A percentile compares a stretch with the other conserved stretches of the same genome.
Evolutionary conservation across 2,329 filamentous ascomycete species (phyloP).

Genomic region (Colletotrichum acutatum): DNA sequence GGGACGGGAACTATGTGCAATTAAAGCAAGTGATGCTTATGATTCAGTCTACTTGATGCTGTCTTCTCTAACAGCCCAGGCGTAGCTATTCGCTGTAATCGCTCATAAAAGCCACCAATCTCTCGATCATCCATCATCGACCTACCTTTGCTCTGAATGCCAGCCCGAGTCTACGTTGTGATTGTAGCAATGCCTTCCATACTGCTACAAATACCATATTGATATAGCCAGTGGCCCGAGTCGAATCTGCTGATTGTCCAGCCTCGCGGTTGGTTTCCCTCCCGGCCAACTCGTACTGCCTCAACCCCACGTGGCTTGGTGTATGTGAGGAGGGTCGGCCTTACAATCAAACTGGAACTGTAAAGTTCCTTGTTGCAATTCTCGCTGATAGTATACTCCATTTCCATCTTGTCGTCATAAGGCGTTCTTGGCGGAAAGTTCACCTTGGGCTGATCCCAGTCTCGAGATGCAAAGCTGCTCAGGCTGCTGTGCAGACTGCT

Average conservation of each 20-base stretch:
- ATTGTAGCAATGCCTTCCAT: not conserved
- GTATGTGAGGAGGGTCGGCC: slow-evolving; percentile 6
- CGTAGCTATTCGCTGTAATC: not conserved
- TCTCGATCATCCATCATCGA: not conserved
- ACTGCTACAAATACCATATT: not conserved
- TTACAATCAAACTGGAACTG: slow-evolving; percentile 3
- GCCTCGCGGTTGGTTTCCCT: not conserved
- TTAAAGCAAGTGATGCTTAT: not conserved
- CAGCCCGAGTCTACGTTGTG: not conserved
- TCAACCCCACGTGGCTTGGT: not conserved
- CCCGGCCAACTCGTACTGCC: not conserved
- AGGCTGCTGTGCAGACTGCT: not conserved
- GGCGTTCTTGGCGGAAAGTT: not conserved
- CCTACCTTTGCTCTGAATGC: not conserved
- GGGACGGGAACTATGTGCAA: not conserved
- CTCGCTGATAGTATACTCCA: not conserved
- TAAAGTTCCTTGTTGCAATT: not conserved
- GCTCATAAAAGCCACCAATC: not conserved
- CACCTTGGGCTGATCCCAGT: not conserved
- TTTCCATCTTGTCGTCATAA: not conserved
- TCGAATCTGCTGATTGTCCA: not conserved
- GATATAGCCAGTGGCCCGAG: not conserved
- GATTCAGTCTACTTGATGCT: not conserved
- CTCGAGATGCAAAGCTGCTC: not conserved
- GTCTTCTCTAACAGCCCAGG: not conserved